These are phyloP conservation scores for Chenopodium berlandieri DNA, from an alignment of 148 eudicot genomes.

Conservation along the genomic window DNA sequence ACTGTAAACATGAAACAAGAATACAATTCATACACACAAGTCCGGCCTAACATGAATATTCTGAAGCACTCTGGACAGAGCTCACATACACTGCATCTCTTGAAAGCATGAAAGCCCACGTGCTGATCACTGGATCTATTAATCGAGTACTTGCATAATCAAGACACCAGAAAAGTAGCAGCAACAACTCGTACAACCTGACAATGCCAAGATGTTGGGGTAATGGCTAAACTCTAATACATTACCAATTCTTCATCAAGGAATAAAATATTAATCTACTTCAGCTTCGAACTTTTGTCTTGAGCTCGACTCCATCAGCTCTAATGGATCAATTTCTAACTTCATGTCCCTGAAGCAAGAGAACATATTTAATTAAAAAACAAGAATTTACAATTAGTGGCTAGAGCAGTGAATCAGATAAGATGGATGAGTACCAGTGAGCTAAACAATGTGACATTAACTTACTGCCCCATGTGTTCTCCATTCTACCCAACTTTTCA, in stretches of 20 bases:
- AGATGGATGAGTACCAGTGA: background rate
- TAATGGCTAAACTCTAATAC: background rate
- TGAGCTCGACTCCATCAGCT: background rate
- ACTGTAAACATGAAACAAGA: too few species aligned
- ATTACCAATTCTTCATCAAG: too few species aligned
- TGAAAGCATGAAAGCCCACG: background rate
- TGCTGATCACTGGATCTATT: background rate
- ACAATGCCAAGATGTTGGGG: background rate
- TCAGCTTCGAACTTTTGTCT: background rate
- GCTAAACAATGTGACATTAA: background rate
- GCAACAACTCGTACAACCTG: background rate
- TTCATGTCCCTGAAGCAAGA: constrained; percentile 7
- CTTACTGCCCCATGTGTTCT: background rate
- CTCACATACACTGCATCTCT: background rate
- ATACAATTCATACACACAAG: too few species aligned
- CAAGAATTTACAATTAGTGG: background rate
- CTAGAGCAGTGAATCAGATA: background rate
- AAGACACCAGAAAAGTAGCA: background rate
- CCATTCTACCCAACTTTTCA: background rate
- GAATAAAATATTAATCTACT: background rate
- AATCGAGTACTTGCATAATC: background rate
- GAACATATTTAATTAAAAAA: background rate
- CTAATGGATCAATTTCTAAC: background rate
- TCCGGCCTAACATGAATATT: too few species aligned
- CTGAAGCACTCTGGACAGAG: background rate